phyloP scores from a whole-genome alignment of 768 basidiomycete genomes.

The Aureoboletus auriporus region DNA sequence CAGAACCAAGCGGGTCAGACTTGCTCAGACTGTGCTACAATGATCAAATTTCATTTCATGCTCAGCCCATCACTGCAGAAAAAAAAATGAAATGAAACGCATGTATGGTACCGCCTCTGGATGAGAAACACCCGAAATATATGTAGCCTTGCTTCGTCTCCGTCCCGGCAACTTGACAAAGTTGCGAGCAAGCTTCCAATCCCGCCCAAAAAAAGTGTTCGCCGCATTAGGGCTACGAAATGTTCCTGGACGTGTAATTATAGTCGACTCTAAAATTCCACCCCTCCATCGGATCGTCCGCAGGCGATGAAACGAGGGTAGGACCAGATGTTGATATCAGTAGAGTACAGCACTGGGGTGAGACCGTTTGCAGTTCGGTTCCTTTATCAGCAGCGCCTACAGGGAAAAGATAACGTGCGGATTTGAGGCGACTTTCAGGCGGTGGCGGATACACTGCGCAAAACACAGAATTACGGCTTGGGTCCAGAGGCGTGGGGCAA shows the following conservation, averaged over 20 bases:
- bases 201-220: background rate
- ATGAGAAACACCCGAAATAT: background rate
- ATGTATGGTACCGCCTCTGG: constrained; percentile 7
- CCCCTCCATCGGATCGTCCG: background rate
- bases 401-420: constrained; percentile 7
- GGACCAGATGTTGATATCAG: background rate
- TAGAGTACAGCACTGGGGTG: background rate
- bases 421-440: constrained; percentile 1
- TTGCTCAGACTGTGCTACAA: background rate
- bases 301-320: background rate
- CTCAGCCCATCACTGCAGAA: constrained; percentile 10
- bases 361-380: constrained; percentile 1
- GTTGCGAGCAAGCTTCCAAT: constrained; percentile 8
- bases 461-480: constrained; percentile 1
- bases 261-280: background rate
- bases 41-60: constrained; percentile 8
- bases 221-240: background rate
- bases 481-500: background rate
- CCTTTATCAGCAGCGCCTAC: constrained; percentile 9
- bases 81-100: background rate
- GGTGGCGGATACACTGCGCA: background rate
- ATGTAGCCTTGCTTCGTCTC: background rate
- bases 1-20: background rate
- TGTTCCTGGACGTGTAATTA: background rate
- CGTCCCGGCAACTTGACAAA: constrained; percentile 7